Evolutionary conservation across 306 rosid genomes (phyloP).

Genomic region (Cajanus cajan): DNA sequence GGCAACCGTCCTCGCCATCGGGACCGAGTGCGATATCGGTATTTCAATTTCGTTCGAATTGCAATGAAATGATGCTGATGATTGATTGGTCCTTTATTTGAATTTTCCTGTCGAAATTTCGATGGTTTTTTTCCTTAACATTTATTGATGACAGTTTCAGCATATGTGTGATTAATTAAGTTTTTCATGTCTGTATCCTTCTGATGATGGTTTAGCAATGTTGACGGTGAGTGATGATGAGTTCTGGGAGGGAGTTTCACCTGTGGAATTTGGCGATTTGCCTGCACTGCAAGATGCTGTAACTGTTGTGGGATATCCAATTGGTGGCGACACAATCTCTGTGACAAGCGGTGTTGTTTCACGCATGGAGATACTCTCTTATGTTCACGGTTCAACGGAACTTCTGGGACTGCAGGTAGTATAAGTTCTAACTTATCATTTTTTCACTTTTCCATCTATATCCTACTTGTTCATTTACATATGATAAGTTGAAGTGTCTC

Average conservation of each 20-base stretch:
- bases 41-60: neutral
- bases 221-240: conserved; percentile 74
- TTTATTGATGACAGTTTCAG: neutral
- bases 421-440: neutral
- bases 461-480: neutral
- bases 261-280: conserved; percentile 73
- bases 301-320: conserved; percentile 87
- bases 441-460: neutral
- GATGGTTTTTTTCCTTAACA: neutral
- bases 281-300: conserved; percentile 86
- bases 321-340: conserved; percentile 90
- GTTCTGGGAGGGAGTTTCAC: conserved; percentile 82
- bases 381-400: conserved; percentile 80
- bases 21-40: conserved; percentile 77
- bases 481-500: neutral
- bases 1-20: conserved; percentile 76
- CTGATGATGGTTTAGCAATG: conserved; percentile 51
- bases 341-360: conserved; percentile 93
- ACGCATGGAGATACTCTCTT: conserved; percentile 79
- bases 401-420: conserved; percentile 82
- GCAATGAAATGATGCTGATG: neutral
- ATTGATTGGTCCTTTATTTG: neutral
- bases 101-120: neutral
- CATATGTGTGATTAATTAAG: neutral
- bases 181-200: neutral